Conservation (phyloP, 202 grass and related monocot genomes). For the Bolboschoenoplectus hybrid region DNA sequence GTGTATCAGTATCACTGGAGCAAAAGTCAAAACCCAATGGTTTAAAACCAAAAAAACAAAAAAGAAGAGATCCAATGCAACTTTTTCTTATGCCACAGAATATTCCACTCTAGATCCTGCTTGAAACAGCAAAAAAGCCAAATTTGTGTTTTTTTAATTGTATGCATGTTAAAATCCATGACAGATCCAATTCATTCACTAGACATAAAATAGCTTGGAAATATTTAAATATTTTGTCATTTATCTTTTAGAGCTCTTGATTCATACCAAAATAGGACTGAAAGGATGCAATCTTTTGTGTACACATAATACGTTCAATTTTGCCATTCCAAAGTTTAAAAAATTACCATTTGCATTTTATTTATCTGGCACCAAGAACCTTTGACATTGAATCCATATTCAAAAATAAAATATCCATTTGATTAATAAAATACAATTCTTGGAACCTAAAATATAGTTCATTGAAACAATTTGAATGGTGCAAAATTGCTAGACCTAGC, state of each 20-base stretch:
- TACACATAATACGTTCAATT: background rate
- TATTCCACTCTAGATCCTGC: background rate
- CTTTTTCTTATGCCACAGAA: background rate
- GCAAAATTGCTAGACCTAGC: slow-evolving; percentile 8
- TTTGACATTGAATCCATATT: background rate
- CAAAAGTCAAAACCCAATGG: background rate
- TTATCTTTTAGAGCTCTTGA: slow-evolving; percentile 3
- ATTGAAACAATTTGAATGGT: background rate
- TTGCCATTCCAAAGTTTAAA: background rate
- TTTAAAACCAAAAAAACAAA: background rate
- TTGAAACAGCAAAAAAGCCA: slow-evolving; percentile 5
- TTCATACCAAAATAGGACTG: background rate
- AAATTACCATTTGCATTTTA: background rate
- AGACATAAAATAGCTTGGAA: background rate
- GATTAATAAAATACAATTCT: slow-evolving; percentile 6
- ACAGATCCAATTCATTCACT: background rate
- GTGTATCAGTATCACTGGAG: background rate
- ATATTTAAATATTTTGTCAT: background rate
- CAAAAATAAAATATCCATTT: slow-evolving; percentile 15
- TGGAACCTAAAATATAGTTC: background rate
- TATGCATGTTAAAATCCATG: background rate
- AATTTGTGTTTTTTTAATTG: background rate
- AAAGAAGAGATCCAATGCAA: background rate
- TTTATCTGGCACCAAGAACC: background rate
- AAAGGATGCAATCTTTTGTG: slow-evolving; percentile 14